These are phyloP conservation scores for Fusarium mexicanum DNA, from an alignment of 2,329 filamentous ascomycete species.

Conservation along the genomic window DNA sequence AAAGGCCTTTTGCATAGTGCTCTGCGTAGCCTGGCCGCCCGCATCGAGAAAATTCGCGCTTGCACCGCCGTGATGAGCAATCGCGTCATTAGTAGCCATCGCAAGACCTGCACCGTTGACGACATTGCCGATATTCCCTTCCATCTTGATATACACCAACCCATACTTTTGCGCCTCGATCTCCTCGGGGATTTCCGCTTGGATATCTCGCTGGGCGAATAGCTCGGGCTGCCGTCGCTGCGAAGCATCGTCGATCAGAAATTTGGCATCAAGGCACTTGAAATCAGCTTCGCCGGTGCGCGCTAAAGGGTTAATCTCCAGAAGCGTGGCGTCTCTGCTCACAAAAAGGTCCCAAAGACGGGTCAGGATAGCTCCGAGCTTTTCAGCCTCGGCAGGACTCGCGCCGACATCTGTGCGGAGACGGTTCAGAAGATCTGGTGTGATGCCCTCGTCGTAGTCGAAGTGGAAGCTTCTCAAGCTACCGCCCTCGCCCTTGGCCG, in stretches of 20 bases:
- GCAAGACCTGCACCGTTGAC: slow-evolving; percentile 5
- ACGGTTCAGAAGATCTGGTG: not conserved
- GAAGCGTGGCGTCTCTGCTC: not conserved
- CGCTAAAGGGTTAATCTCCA: not conserved
- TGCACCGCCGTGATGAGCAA: not conserved
- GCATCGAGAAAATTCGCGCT: not conserved
- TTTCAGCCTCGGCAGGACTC: not conserved
- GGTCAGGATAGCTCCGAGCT: not conserved
- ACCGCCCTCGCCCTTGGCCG: not conserved
- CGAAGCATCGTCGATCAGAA: not conserved
- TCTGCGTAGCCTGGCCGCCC: not conserved
- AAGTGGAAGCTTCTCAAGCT: not conserved
- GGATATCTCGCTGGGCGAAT: not conserved
- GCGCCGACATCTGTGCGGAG: not conserved
- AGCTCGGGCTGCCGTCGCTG: not conserved
- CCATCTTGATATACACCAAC: slow-evolving; percentile 6
- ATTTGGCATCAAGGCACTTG: not conserved
- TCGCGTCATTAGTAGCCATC: slow-evolving; percentile 2
- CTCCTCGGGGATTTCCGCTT: not conserved
- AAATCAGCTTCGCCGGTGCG: not conserved
- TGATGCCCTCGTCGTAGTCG: not conserved
- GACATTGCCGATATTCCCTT: slow-evolving; percentile 2
- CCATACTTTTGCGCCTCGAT: not conserved
- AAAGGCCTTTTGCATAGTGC: slow-evolving; percentile 8
- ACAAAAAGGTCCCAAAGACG: not conserved